These are phyloP conservation scores for Fomitopsis schrenkii DNA, from an alignment of 1,284 basidiomycete species.

Conservation along the genomic window DNA sequence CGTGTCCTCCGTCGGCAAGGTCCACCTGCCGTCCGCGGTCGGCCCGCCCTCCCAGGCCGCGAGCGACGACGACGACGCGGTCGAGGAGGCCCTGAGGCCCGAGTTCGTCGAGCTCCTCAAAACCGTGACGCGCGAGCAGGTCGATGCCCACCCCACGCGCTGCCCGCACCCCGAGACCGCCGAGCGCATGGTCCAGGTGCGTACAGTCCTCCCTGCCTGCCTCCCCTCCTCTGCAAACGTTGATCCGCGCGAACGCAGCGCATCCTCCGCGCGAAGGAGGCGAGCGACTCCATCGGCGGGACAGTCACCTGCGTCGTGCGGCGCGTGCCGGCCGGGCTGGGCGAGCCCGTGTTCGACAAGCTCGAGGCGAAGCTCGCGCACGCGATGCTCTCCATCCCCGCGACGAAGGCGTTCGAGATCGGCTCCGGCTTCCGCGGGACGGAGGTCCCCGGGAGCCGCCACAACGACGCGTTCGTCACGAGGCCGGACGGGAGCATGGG, in stretches of 20 bases:
- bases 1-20: slow-evolving; percentile 93
- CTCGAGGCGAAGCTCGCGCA: slow-evolving; percentile 95
- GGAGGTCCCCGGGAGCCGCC: slow-evolving; percentile 88
- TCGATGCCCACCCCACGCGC: slow-evolving; percentile 86
- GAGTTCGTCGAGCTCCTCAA: slow-evolving; percentile 83
- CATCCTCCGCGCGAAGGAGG: slow-evolving; percentile 90
- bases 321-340: slow-evolving; percentile 85
- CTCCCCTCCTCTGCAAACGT: slow-evolving; percentile 1
- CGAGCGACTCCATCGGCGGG: slow-evolving; percentile 93
- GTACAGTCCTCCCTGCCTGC: slow-evolving; percentile 8
- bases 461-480: slow-evolving; percentile 89
- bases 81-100: slow-evolving; percentile 75
- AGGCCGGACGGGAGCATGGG: slow-evolving; percentile 72
- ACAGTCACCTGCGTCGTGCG: slow-evolving; percentile 97
- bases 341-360: slow-evolving; percentile 99
- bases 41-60: slow-evolving; percentile 36
- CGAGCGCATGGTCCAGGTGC: slow-evolving; percentile 85
- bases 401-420: slow-evolving; percentile 98
- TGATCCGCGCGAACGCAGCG: slow-evolving; percentile 45
- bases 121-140: slow-evolving; percentile 81
- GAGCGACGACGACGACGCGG: slow-evolving; percentile 64
- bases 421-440: slow-evolving; percentile 97
- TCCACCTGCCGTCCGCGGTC: slow-evolving; percentile 66
- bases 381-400: slow-evolving; percentile 98
- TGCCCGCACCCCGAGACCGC: slow-evolving; percentile 91